These are phyloP conservation scores for Irpex lacteus DNA, from an alignment of 1,284 basidiomycete genomes.

Conservation along the genomic window DNA sequence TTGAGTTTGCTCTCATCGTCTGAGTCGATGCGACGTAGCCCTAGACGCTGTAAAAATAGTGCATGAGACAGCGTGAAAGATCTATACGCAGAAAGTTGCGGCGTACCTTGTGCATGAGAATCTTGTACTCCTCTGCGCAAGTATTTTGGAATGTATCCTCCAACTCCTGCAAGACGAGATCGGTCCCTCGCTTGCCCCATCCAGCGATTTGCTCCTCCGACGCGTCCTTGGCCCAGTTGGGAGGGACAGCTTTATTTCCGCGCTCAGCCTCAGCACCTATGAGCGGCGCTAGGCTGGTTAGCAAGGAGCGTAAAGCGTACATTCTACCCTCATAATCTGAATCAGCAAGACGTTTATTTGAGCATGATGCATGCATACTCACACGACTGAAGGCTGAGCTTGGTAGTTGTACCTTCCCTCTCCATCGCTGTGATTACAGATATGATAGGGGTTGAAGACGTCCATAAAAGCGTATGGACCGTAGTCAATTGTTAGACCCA, in stretches of 20 bases:
- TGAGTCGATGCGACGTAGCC: slow-evolving; percentile 50
- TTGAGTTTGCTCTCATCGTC: slow-evolving; percentile 62
- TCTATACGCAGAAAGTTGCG: background rate
- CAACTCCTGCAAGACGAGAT: slow-evolving; percentile 55
- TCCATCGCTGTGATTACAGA: slow-evolving; percentile 93
- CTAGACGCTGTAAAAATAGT: slow-evolving; percentile 59
- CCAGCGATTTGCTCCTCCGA: slow-evolving; percentile 52
- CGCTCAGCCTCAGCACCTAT: slow-evolving; percentile 74
- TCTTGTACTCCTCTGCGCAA: slow-evolving; percentile 58
- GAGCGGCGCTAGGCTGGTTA: slow-evolving; percentile 74
- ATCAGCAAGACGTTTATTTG: slow-evolving; percentile 49
- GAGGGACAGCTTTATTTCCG: slow-evolving; percentile 48
- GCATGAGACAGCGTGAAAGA: background rate
- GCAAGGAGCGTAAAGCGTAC: slow-evolving; percentile 76
- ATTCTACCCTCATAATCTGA: slow-evolving; percentile 38
- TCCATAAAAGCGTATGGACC: slow-evolving; percentile 97
- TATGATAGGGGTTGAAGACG: slow-evolving; percentile 78
- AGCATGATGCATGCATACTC: slow-evolving; percentile 38
- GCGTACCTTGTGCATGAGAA: slow-evolving; percentile 64
- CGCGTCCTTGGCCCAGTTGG: slow-evolving; percentile 63
- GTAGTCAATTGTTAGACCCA: slow-evolving; percentile 93
- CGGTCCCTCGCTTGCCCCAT: slow-evolving; percentile 59
- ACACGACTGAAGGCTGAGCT: slow-evolving; percentile 39
- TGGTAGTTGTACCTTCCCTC: slow-evolving; percentile 85
- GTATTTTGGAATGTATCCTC: slow-evolving; percentile 54